Evolutionary conservation across 345 rosid genomes (phyloP).

Genomic region (Cardamine chenopodiifolia): DNA sequence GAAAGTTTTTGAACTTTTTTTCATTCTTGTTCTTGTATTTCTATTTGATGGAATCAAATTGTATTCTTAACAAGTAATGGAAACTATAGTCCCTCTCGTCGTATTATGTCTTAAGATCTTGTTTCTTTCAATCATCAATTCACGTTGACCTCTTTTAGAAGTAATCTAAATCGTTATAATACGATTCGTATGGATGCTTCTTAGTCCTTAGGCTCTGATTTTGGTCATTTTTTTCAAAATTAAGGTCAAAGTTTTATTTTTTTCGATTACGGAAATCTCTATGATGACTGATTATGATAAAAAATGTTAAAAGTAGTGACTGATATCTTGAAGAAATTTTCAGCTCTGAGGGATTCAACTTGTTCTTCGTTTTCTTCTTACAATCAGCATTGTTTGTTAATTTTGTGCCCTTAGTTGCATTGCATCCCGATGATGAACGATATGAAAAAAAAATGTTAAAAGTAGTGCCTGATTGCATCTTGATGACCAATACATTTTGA

Average conservation of each 20-base stretch:
- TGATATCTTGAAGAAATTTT: not conserved
- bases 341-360: not conserved
- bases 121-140: not conserved
- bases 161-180: not conserved
- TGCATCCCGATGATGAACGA: not conserved
- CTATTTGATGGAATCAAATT: not conserved
- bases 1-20: not conserved
- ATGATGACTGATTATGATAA: slow-evolving; percentile 24
- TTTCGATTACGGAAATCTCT: slow-evolving; percentile 3
- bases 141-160: not conserved
- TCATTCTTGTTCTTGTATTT: not conserved
- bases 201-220: not conserved
- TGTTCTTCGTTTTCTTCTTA: not conserved
- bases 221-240: not conserved
- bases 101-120: not conserved
- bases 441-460: not conserved
- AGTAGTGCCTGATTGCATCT: not conserved
- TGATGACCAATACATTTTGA: not conserved
- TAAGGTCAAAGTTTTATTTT: not conserved
- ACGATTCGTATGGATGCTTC: not conserved
- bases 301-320: slow-evolving; percentile 10
- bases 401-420: not conserved
- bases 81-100: not conserved
- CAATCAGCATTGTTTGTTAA: not conserved
- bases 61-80: not conserved